Percentiles rank a stretch among this genome's conserved stretches.
Conservation (phyloP, 305 asterid species). For the Solanum aculeatissimum region DNA sequence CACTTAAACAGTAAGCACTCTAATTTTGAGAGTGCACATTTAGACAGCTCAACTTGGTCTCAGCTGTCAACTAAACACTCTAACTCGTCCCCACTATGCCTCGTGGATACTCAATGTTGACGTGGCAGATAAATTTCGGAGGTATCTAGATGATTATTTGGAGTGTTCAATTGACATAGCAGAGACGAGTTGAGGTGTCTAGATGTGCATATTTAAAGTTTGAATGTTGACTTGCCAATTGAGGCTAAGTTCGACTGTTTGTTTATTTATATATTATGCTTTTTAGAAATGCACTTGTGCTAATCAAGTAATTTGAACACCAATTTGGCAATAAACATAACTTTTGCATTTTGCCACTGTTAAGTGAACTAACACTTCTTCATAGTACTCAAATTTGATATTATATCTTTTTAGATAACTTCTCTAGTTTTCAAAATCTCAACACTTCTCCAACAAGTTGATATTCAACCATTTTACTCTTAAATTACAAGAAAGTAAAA, state of each 20-base stretch:
- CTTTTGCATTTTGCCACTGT: neutral
- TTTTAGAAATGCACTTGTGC: too few relatives aligned
- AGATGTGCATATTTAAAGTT: too few relatives aligned
- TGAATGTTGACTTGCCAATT: too few relatives aligned
- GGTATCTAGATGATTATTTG: too few relatives aligned
- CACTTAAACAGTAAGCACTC: neutral
- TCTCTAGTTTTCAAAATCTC: neutral
- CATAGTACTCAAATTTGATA: neutral
- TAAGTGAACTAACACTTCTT: too few relatives aligned
- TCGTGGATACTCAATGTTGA: neutral
- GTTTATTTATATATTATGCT: too few relatives aligned
- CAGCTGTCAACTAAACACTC: too few relatives aligned
- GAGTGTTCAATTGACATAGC: too few relatives aligned
- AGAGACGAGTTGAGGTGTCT: too few relatives aligned
- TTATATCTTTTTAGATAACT: neutral
- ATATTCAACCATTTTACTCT: neutral
- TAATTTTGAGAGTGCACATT: neutral
- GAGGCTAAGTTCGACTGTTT: too few relatives aligned
- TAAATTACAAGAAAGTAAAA: neutral
- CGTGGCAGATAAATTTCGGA: too few relatives aligned
- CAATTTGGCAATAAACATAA: neutral
- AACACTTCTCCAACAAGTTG: neutral
- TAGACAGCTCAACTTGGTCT: neutral
- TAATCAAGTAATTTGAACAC: neutral
- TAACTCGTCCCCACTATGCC: neutral